Evolutionary conservation across 768 basidiomycete species (phyloP).

Genomic region (Kwoniella sp.): DNA sequence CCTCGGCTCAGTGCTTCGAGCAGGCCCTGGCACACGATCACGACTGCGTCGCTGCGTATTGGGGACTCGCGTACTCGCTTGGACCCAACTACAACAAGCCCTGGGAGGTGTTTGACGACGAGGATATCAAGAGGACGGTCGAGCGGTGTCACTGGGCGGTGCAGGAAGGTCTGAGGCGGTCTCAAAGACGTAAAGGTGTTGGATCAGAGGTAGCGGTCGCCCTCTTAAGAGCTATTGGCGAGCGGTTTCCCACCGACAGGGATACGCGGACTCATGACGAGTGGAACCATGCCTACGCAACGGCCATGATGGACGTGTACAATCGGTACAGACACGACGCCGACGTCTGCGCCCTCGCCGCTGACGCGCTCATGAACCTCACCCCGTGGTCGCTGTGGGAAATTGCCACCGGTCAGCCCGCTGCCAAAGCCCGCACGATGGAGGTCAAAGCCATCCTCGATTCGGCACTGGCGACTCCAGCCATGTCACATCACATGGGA

Average conservation of each 20-base stretch:
- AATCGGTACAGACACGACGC: slow-evolving; percentile 20
- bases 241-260: slow-evolving; percentile 18
- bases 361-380: slow-evolving; percentile 36
- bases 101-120: slow-evolving; percentile 28
- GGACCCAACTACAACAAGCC: slow-evolving; percentile 44
- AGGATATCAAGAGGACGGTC: slow-evolving; percentile 7
- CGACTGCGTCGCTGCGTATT: slow-evolving; percentile 29
- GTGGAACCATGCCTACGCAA: slow-evolving; percentile 22
- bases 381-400: slow-evolving; percentile 43
- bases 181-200: slow-evolving; percentile 1
- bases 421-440: slow-evolving; percentile 6
- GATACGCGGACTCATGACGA: slow-evolving; percentile 16
- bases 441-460: slow-evolving; percentile 30
- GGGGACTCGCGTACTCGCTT: slow-evolving; percentile 37
- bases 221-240: slow-evolving; percentile 18
- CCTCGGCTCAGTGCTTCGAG: slow-evolving; percentile 31
- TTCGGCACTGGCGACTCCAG: slow-evolving; percentile 7
- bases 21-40: slow-evolving; percentile 27
- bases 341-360: slow-evolving; percentile 36
- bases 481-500: slow-evolving; percentile 23
- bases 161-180: slow-evolving; percentile 3
- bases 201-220: slow-evolving; percentile 16
- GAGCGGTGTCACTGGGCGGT: slow-evolving; percentile 2
- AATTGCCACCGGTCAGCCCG: slow-evolving; percentile 30
- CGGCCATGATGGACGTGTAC: slow-evolving; percentile 33